These are phyloP conservation scores for Eragrostis curvula DNA, from an alignment of 176 grass and related monocot genomes.

Conservation along the genomic window DNA sequence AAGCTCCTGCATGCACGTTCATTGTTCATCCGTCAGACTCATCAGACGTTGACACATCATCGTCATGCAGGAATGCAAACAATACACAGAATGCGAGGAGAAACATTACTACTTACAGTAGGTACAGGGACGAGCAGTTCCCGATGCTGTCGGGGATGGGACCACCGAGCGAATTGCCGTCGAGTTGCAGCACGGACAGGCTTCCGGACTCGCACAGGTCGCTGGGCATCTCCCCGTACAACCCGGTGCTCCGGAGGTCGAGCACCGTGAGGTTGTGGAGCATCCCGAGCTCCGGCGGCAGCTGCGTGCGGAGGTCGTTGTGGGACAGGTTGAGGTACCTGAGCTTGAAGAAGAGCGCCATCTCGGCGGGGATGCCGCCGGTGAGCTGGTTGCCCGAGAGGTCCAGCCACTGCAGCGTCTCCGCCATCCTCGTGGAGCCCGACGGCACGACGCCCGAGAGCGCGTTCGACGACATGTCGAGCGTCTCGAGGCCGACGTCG, in stretches of 20 bases:
- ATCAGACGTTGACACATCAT: too few species aligned
- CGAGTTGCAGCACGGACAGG: slow-evolving; percentile 86
- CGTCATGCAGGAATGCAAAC: not conserved
- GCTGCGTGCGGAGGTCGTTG: slow-evolving; percentile 76
- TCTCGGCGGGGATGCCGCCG: slow-evolving; percentile 74
- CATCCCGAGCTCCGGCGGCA: slow-evolving; percentile 77
- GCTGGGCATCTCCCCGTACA: slow-evolving; percentile 59
- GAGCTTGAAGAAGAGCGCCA: slow-evolving; percentile 66
- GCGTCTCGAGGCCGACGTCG: slow-evolving; percentile 69
- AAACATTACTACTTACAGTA: slow-evolving; percentile 63
- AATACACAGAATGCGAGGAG: too few species aligned
- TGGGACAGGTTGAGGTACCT: slow-evolving; percentile 83
- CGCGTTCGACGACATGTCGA: slow-evolving; percentile 85
- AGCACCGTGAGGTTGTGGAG: slow-evolving; percentile 77
- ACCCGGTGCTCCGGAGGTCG: slow-evolving; percentile 66
- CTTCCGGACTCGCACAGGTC: slow-evolving; percentile 80
- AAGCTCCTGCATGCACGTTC: slow-evolving; percentile 61
- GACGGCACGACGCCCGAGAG: slow-evolving; percentile 64
- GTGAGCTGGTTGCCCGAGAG: slow-evolving; percentile 71
- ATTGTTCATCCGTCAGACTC: too few species aligned
- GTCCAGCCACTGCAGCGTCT: slow-evolving; percentile 77
- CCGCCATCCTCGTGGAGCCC: slow-evolving; percentile 55
- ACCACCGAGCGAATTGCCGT: slow-evolving; percentile 74
- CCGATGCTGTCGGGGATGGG: slow-evolving; percentile 80
- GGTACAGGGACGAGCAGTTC: slow-evolving; percentile 75